Percentiles rank a stretch among this genome's conserved stretches.
These are phyloP conservation scores for Metahyphopichia silvanorum DNA, from an alignment of 805 yeast species.

Conservation along the genomic window DNA sequence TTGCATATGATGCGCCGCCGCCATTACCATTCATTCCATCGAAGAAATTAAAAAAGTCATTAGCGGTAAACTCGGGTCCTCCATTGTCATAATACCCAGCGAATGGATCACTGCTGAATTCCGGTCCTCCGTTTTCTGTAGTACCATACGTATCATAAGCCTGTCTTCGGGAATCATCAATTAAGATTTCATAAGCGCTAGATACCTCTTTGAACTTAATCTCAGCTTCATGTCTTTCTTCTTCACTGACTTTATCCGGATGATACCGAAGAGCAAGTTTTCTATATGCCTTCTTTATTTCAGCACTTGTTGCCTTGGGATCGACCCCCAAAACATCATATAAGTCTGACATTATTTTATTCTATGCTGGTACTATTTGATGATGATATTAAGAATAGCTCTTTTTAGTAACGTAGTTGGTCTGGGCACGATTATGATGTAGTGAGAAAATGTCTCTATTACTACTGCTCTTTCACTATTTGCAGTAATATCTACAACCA, in stretches of 20 bases:
- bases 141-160: conserved; percentile 60
- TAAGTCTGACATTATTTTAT: conserved; percentile 22
- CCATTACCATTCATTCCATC: conserved; percentile 37
- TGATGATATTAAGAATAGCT: too few relatives aligned
- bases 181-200: conserved; percentile 80
- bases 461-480: too few relatives aligned
- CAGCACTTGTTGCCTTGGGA: conserved; percentile 59
- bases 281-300: conserved; percentile 82
- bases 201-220: conserved; percentile 76
- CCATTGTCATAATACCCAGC: conserved; percentile 33
- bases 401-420: too few relatives aligned
- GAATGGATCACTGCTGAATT: conserved; percentile 31
- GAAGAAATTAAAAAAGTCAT: conserved; percentile 74
- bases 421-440: too few relatives aligned
- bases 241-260: conserved; percentile 82
- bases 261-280: conserved; percentile 79
- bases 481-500: too few relatives aligned
- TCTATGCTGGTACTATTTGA: not conserved
- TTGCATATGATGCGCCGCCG: conserved; percentile 10
- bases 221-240: conserved; percentile 69
- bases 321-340: conserved; percentile 74
- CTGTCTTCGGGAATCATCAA: conserved; percentile 61
- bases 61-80: conserved; percentile 55
- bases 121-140: conserved; percentile 20
- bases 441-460: too few relatives aligned